Base-by-base conservation (phyloP, 2,329 filamentous ascomycete species). In the Penicillium sp. region DNA sequence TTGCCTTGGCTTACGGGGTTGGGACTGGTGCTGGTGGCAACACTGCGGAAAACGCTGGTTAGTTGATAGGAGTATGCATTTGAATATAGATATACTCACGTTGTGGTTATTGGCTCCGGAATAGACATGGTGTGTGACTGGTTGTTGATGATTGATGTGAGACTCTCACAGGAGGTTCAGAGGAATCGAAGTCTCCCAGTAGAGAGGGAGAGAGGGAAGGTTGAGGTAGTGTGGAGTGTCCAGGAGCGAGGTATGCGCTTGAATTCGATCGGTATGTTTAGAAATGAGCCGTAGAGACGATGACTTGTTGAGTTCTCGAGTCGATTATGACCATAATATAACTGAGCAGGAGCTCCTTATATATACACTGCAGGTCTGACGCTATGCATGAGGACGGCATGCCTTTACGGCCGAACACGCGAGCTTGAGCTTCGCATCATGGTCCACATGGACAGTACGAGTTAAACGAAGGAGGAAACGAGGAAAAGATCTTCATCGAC, bases 1-100 rank as follows among this genome's bases (percentile, higher is more conserved):
- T 71, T 68, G 46, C 55, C 64, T 48, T 65, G 64, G 31, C 60
- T 71, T 34, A 71, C 62, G 32, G 63, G 54, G 37, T 39, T 61
- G 39, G 9, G 22, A 9, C 49, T 49, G 29, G 56, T 56, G 29
- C 66, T 63, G 38, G 68, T 71, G 50, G 59, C 32, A 32, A n/a
- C 32, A 37, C 62, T 62, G 37, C 37, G 2, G 1, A 11, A 46
- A 38, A n/a, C n/a, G 6, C 4, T 2, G 9, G 35, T 65, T 53
- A 65, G 58, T 44, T 47, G 34, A 16, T 20, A 7, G 2, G 31
- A 44, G 10, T 3, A 6, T 39, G 26, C 13, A 16, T n/a, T n/a
- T 37, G 13, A 0, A 7, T 16, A 9, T 20, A 13, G 4, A 22
- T 22, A n/a, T 3, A 46, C 60, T 53, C 45, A 63, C 61, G 39